Base-by-base conservation (phyloP, 257 asterid genomes). In the Solanum gandarillasii region DNA sequence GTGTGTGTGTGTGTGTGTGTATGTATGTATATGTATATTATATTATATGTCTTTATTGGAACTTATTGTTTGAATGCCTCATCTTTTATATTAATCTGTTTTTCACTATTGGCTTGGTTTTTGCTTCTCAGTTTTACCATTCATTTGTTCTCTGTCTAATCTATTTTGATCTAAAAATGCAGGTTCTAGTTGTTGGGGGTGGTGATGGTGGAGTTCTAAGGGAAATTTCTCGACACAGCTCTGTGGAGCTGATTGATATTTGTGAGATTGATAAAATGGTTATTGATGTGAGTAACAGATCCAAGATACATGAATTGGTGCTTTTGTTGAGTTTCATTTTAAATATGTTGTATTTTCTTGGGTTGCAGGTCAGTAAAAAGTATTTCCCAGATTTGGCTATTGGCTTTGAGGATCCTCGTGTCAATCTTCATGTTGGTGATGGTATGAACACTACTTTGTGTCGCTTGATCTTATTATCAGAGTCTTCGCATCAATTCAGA, bases 131-230 rank as follows among this genome's bases (percentile, higher is more conserved):
- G 85, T 31, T 48, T 82, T 82, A 18, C 85, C 70, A 9, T 9
- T 46, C 29, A 46, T 48, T 55, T 29, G 29, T 82, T 82, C 87
- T 65, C 21, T 90, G 46, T 48, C 87, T 71, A 83, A 87, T 39
- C 88, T 4, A 85, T 88, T 39, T 34, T 58, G 34, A 41, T 14
- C 71, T 89, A 46, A 2, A 55, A 71, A 82, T 86, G 90, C 94
- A 97, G 99, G 99, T 97, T 92, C 92, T 97, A 92, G 99, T 97
- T 86, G 98, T 97, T 29, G 99, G 99, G 83, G 99, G 99, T 25
- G 99, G 99, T 91, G 99, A 97, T 90, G 99, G 99, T 89, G 99
- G 99, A 58, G 99, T 97, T 89, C 98, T 96, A 83, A 91, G 98
- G 89, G 99, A 97, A 92, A 91, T 97, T 91, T 90, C 96, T 78